phyloP scores from a whole-genome alignment of 179 eudicot species.

The Amaranthus tricolor region DNA sequence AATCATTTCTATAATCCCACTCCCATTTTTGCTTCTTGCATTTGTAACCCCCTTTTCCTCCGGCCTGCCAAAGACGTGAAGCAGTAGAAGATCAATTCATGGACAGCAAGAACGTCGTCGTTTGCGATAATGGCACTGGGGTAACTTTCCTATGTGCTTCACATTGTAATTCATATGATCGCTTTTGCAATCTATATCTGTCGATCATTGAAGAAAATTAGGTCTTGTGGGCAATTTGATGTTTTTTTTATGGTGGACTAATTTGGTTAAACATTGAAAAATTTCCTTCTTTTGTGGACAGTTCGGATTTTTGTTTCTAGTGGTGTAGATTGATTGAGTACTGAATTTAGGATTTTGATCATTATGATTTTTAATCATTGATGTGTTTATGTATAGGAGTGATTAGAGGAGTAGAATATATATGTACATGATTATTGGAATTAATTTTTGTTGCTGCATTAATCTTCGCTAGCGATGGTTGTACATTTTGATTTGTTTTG shows the following conservation, averaged over 20 bases:
- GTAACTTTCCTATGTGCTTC: conserved; percentile 32
- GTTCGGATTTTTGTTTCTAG: too few species aligned
- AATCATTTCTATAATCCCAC: background rate
- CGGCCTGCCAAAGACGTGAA: background rate
- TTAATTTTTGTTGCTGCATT: too few species aligned
- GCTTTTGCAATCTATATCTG: background rate
- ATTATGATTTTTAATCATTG: background rate
- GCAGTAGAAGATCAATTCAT: conserved; percentile 23
- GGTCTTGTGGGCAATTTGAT: background rate
- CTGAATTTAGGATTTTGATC: background rate
- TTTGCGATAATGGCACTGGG: conserved; percentile 96
- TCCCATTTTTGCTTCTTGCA: background rate
- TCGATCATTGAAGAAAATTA: background rate
- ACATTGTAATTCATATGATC: background rate
- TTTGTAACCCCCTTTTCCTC: background rate
- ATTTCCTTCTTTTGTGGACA: too few species aligned
- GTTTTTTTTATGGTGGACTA: background rate
- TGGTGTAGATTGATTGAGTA: background rate
- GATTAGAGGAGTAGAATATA: too few species aligned
- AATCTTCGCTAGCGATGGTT: too few species aligned
- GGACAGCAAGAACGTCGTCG: conserved; percentile 82
- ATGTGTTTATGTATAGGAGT: too few species aligned
- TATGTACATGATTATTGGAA: too few species aligned
- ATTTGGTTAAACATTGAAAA: background rate
- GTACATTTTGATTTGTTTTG: too few species aligned